A percentile compares a stretch with the other conserved stretches of the same genome.
These are phyloP conservation scores for Diphasiastrum complanatum DNA, from an alignment of 83 land plant species.

Conservation along the genomic window DNA sequence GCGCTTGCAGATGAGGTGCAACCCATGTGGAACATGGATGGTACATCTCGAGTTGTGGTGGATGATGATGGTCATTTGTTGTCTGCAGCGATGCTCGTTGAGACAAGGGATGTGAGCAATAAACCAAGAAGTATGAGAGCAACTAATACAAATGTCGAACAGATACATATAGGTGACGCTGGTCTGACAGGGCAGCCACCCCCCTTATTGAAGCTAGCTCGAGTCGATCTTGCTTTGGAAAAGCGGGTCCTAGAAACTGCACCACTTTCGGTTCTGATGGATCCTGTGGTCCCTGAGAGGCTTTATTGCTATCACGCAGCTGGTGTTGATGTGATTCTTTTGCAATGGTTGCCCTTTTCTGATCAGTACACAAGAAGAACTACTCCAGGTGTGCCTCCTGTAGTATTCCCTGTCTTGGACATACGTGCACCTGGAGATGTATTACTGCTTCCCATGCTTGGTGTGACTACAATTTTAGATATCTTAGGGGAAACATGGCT, in stretches of 20 bases:
- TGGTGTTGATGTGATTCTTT: conserved; percentile 67
- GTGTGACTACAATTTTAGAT: conserved; percentile 57
- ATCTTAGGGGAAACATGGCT: conserved; percentile 81
- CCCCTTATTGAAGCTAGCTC: conserved; percentile 68
- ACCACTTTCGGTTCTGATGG: conserved; percentile 47
- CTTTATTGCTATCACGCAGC: conserved; percentile 71
- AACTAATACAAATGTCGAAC: neutral
- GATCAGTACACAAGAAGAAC: conserved; percentile 39
- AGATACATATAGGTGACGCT: conserved; percentile 30
- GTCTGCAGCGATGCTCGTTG: conserved; percentile 85
- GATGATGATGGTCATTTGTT: conserved; percentile 47
- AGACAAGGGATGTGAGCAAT: conserved; percentile 23
- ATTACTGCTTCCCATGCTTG: conserved; percentile 42
- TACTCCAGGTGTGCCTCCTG: conserved; percentile 40
- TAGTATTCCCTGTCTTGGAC: conserved; percentile 57
- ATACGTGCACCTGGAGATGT: conserved; percentile 37
- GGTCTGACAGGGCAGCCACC: conserved; percentile 74
- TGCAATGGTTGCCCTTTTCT: conserved; percentile 93
- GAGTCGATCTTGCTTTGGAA: conserved; percentile 74
- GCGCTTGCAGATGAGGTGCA: conserved; percentile 94
- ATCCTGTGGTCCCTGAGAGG: conserved; percentile 67
- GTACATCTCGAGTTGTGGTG: conserved; percentile 56
- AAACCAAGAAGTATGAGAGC: conserved; percentile 27
- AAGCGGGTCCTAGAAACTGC: conserved; percentile 30
- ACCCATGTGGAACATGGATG: conserved; percentile 63